Conservation (phyloP, 441 rosid genomes). For the Arabidopsis lyrata region DNA sequence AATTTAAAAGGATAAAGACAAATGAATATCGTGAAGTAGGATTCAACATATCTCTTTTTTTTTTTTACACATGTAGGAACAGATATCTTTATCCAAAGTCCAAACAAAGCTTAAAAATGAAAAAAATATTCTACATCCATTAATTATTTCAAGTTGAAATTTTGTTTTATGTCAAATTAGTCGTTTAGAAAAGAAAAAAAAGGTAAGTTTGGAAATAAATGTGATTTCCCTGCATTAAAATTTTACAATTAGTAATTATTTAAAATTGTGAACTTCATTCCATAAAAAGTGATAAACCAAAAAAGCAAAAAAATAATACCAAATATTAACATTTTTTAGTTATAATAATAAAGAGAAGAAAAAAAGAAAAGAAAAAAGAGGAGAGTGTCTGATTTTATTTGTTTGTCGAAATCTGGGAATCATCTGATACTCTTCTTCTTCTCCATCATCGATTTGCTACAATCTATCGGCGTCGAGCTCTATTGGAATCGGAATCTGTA, state of each 20-base stretch:
- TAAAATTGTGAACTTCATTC: not conserved
- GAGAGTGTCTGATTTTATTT: constrained; percentile 37
- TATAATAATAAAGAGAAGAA: not conserved
- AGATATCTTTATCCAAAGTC: not conserved
- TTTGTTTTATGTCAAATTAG: not conserved
- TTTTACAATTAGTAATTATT: not conserved
- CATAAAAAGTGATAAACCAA: not conserved
- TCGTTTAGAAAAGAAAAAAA: not conserved
- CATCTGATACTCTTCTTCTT: constrained; percentile 31
- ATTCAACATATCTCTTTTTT: no score
- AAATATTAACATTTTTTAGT: not conserved
- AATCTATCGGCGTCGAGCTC: constrained; percentile 22
- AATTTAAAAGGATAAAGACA: not conserved
- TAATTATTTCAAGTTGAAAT: no score
- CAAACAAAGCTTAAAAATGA: not conserved
- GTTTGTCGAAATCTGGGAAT: constrained; percentile 48
- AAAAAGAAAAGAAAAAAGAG: not conserved
- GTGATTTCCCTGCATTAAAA: not conserved
- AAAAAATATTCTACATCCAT: not conserved
- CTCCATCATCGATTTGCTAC: constrained; percentile 19
- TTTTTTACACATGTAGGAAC: no score
- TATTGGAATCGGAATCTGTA: constrained; percentile 8
- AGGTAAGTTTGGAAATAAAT: not conserved
- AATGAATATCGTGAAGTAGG: not conserved
- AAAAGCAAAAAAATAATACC: not conserved